Base-by-base conservation (phyloP, 129 eudicot genomes). In the Deinandra increscens region DNA sequence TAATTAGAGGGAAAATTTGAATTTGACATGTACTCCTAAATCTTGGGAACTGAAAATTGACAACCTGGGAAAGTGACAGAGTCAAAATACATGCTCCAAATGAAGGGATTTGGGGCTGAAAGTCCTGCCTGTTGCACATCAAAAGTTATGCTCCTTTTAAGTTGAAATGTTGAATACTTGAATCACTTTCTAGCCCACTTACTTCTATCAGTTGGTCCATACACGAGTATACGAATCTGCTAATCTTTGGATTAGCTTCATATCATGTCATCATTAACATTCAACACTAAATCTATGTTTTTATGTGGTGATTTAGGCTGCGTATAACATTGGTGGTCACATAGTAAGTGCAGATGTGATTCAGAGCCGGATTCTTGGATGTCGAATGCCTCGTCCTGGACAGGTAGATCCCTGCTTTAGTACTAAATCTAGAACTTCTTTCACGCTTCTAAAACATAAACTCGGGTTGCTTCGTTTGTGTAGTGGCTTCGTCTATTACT, bases 241-340 rank as follows among this genome's bases (percentile, higher is more conserved):
- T 8, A 42, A 10, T 4, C 18, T 9, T 50, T 50, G 29, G 58
- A 17, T 18, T 2, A 50, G n/a, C 31, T 54, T 7, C 4, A 14
- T 1, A 54, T 54, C 18, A 26, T 58, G 41, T 58, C 29, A 22
- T 34, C 39, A 63, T n/a, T 1, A 3, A 50, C 39, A 56, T 1
- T 58, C 18, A 26, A 58, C 64, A 13, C 10, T 55, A 13, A 58
- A 29, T 1, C 10, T 13, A 1, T 58, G 6, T 62, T 77, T 15
- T 50, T n/a, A 17, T 68, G 56, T 31, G 59, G 29, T 83, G 66
- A 36, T 65, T 23, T 77, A 94, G 99, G 97, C 99, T 66, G 96
- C 99, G 7, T 94, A 94, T 66, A 94, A 87, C 60, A 78, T 94
- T 66, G 96, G 99, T 36, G 97, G 97, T 69, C 96, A 87, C 53